These are phyloP conservation scores for Artemisia annua DNA, from an alignment of 129 eudicot genomes.

Conservation along the genomic window DNA sequence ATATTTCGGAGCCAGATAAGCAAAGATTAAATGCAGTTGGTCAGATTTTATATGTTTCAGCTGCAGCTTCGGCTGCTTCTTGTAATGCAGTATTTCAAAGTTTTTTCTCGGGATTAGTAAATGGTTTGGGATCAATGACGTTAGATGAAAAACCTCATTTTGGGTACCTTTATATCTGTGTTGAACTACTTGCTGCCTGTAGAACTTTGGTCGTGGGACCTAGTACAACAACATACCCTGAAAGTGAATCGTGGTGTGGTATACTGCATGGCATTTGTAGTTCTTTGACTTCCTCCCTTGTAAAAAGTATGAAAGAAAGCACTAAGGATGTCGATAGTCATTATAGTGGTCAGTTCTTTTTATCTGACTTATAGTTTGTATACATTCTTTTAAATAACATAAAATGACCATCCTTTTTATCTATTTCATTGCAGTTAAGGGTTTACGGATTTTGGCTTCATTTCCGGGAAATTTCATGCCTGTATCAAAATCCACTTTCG, in stretches of 20 bases:
- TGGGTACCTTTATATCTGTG: slow-evolving; percentile 60
- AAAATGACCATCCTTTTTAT: background rate
- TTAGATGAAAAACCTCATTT: slow-evolving; percentile 42
- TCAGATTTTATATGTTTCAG: slow-evolving; percentile 49
- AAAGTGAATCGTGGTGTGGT: slow-evolving; percentile 57
- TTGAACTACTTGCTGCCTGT: slow-evolving; percentile 74
- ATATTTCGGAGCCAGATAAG: slow-evolving; percentile 40
- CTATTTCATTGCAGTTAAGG: slow-evolving; percentile 55
- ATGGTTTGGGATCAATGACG: slow-evolving; percentile 41
- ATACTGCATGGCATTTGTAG: slow-evolving; percentile 50
- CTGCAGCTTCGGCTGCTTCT: slow-evolving; percentile 54
- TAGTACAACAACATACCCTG: slow-evolving; percentile 21
- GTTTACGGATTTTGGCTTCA: slow-evolving; percentile 75
- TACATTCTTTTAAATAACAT: background rate
- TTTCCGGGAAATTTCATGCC: slow-evolving; percentile 67
- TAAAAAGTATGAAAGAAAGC: slow-evolving; percentile 43
- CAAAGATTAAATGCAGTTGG: slow-evolving; percentile 72
- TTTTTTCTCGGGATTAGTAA: slow-evolving; percentile 51
- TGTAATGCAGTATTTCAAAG: slow-evolving; percentile 66
- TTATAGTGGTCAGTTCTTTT: slow-evolving; percentile 47
- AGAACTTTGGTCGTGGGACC: slow-evolving; percentile 46
- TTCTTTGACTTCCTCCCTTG: slow-evolving; percentile 47
- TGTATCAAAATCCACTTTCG: slow-evolving; percentile 54
- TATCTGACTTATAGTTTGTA: background rate
- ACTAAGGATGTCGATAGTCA: slow-evolving; percentile 32